Conservation (phyloP, 495 filamentous ascomycete species). For the Aspergillus nidulans region DNA sequence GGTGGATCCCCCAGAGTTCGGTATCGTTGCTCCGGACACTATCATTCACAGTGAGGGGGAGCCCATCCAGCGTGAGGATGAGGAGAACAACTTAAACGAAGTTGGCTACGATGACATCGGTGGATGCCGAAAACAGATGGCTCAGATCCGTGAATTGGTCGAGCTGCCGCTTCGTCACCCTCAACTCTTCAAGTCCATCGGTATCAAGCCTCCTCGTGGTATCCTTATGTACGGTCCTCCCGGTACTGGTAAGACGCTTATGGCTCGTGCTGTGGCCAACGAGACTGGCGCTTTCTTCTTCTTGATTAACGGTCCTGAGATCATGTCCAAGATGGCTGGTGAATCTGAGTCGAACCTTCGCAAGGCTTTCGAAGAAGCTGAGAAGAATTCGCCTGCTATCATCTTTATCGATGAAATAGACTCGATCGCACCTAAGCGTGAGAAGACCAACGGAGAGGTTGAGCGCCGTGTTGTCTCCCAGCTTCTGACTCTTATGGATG, state of each 20-base stretch:
- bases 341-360: conserved; percentile 96
- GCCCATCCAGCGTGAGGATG: conserved; percentile 96
- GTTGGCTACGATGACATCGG: conserved; percentile 99
- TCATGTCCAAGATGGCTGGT: conserved; percentile 99
- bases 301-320: conserved; percentile 97
- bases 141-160: conserved; percentile 96
- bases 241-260: conserved; percentile 98
- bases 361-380: conserved; percentile 97
- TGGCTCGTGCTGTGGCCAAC: conserved; percentile 98
- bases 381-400: conserved; percentile 98
- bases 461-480: conserved; percentile 98
- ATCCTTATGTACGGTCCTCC: conserved; percentile 96
- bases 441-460: conserved; percentile 99
- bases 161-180: conserved; percentile 94
- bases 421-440: conserved; percentile 97
- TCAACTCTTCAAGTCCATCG: conserved; percentile 99
- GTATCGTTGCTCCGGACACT: conserved; percentile 97
- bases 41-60: conserved; percentile 99
- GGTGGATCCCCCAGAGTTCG: conserved; percentile 95
- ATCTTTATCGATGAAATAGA: conserved; percentile 99
- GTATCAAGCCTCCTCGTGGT: conserved; percentile 98
- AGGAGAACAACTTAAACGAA: conserved; percentile 98
- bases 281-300: conserved; percentile 99
- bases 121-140: conserved; percentile 99
- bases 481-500: conserved; percentile 96